These are phyloP conservation scores for Mortierella sp. DNA, from an alignment of 371 early-diverging fungal genomes.

Conservation along the genomic window DNA sequence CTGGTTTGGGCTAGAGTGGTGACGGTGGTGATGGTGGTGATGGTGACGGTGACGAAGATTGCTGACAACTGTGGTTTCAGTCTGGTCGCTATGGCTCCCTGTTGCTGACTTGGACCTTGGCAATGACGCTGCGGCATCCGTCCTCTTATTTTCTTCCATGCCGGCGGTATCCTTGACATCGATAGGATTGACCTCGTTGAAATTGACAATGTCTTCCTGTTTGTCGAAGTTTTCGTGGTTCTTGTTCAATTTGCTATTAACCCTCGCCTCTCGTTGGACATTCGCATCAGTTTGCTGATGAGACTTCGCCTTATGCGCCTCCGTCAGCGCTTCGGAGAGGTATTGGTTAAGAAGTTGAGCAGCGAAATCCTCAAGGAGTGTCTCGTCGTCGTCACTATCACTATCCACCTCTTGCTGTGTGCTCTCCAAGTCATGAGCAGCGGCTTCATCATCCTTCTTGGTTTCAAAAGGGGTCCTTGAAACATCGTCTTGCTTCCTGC, in stretches of 20 bases:
- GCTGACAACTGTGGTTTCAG: no score
- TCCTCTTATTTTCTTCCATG: no score
- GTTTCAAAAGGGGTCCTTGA: no score
- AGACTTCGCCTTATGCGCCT: conserved; percentile 6
- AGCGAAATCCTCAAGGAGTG: neutral
- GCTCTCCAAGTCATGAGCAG: no score
- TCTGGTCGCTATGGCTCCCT: no score
- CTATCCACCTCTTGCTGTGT: neutral
- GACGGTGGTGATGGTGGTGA: neutral
- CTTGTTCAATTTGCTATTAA: conserved; percentile 20
- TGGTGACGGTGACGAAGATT: neutral
- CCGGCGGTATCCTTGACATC: no score
- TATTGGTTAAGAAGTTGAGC: conserved; percentile 8
- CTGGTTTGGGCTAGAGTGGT: no score
- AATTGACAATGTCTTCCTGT: no score
- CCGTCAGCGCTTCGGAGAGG: neutral
- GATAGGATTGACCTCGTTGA: no score
- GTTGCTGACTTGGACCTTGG: no score
- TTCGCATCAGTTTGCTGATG: neutral
- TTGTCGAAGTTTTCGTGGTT: conserved; percentile 23
- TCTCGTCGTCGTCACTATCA: neutral
- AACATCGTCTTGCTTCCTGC: neutral
- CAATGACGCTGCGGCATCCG: no score
- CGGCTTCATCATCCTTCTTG: neutral
- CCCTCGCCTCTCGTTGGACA: neutral